Conservation (phyloP, 2,329 filamentous ascomycete genomes). For the Colletotrichum sp. region DNA sequence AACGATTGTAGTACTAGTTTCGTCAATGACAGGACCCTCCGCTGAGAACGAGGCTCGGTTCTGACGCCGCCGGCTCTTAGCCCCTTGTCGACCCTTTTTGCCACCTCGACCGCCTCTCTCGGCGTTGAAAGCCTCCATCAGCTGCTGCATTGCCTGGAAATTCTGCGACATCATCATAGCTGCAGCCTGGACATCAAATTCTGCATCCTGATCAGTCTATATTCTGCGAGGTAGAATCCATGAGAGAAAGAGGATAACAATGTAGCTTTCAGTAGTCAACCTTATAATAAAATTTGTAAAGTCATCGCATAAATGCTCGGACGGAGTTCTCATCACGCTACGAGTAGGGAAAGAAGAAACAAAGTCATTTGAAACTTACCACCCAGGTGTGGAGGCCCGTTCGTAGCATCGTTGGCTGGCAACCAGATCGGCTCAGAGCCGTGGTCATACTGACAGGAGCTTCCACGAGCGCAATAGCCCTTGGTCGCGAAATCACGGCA, state of each 20-base stretch:
- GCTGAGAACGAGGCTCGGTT: constrained; percentile 65
- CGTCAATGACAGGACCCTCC: constrained; percentile 67
- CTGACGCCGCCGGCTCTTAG: constrained; percentile 12
- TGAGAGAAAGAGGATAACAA: background rate
- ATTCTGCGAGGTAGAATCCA: background rate
- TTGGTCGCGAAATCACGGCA: constrained; percentile 77
- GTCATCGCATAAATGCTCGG: constrained; percentile 25
- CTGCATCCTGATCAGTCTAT: constrained; percentile 8
- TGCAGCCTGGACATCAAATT: constrained; percentile 22
- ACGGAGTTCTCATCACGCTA: constrained; percentile 24
- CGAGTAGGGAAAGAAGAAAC: background rate
- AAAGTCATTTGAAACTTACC: background rate
- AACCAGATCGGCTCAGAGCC: constrained; percentile 39
- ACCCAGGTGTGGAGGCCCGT: background rate
- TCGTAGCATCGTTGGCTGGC: background rate
- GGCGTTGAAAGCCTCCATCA: constrained; percentile 25
- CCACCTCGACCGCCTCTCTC: constrained; percentile 21
- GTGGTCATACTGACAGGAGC: constrained; percentile 73
- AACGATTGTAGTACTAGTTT: constrained; percentile 70
- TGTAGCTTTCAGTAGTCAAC: constrained; percentile 32
- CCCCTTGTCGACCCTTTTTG: constrained; percentile 32
- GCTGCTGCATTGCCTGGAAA: constrained; percentile 20
- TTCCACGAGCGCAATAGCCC: constrained; percentile 73
- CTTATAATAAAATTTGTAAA: constrained; percentile 28
- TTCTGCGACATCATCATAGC: constrained; percentile 22